Evolutionary conservation across 148 eudicot genomes (phyloP).

Genomic region (Dysphania ambrosioides): DNA sequence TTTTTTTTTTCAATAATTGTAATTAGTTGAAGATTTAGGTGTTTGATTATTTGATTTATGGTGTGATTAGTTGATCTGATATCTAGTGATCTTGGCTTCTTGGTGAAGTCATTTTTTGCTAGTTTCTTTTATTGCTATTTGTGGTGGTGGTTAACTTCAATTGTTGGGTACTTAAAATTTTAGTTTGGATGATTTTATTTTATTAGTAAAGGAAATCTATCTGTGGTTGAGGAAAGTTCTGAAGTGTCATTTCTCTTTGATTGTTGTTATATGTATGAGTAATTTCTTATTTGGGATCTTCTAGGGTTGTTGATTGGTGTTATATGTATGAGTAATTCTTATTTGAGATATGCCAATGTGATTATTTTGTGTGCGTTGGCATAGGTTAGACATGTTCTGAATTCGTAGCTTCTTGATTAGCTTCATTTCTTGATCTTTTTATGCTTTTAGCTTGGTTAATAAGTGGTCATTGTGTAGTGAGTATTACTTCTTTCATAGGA

Average conservation of each 20-base stretch:
- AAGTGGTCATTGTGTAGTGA: not conserved
- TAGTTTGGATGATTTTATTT: no score
- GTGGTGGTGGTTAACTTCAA: no score
- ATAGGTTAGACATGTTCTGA: not conserved
- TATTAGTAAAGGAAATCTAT: no score
- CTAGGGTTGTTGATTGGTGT: no score
- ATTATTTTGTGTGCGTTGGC: not conserved
- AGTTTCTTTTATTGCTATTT: not conserved
- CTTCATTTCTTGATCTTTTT: not conserved
- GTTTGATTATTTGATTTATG: not conserved
- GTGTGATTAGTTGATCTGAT: slow-evolving; percentile 3
- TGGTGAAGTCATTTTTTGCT: not conserved
- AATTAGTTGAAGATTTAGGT: not conserved
- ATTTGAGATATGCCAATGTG: not conserved
- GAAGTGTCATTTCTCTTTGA: no score
- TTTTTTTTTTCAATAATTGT: no score
- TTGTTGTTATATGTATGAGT: no score
- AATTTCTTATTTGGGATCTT: no score
- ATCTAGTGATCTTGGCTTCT: not conserved
- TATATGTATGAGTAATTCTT: no score
- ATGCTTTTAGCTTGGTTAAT: no score
- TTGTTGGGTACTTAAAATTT: no score
- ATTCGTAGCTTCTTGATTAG: not conserved
- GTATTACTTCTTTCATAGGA: not conserved
- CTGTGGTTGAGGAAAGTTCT: no score